Conservation (phyloP, 2,329 filamentous ascomycete species). For the Cryphonectria parasitica region DNA sequence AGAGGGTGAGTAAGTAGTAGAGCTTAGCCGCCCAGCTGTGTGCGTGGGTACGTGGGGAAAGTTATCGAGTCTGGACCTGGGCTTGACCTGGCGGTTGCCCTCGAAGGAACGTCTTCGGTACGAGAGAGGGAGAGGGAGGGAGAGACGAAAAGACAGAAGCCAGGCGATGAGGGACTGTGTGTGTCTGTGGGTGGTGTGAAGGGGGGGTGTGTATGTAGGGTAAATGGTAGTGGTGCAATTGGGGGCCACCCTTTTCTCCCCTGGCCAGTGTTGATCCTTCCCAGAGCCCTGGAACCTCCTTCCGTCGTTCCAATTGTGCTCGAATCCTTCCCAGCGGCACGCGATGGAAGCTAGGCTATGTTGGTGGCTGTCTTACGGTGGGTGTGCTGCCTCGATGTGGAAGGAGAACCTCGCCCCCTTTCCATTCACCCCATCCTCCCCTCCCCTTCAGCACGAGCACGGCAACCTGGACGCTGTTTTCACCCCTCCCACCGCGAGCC, state of each 20-base stretch:
- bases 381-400: constrained; percentile 1
- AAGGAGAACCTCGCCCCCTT: constrained; percentile 1
- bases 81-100: background rate
- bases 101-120: background rate
- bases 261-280: constrained; percentile 9
- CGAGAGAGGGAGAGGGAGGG: background rate
- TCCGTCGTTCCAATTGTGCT: background rate
- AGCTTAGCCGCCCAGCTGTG: background rate
- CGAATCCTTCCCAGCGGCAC: constrained; percentile 6
- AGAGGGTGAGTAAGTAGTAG: background rate
- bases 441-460: background rate
- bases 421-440: background rate
- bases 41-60: background rate
- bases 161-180: background rate
- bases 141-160: background rate
- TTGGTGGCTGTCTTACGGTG: constrained; percentile 6
- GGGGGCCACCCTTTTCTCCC: background rate
- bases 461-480: background rate
- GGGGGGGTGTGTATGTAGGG: background rate
- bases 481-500: background rate
- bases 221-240: background rate
- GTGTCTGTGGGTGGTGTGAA: background rate
- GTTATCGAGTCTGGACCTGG: background rate
- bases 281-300: background rate
- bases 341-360: background rate